phyloP scores from a whole-genome alignment of 257 asterid genomes.

The Solanum ahanhuiri region DNA sequence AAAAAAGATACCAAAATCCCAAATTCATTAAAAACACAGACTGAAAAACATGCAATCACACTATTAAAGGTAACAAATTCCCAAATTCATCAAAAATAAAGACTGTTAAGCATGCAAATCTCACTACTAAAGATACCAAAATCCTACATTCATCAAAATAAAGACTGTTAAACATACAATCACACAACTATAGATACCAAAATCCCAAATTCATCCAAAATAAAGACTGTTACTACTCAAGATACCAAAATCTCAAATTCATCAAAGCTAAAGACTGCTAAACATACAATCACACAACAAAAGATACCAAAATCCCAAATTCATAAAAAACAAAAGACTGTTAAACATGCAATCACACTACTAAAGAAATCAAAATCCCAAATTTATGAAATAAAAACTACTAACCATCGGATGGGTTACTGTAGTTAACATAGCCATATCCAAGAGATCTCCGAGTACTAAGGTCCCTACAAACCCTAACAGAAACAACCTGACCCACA shows the following conservation, averaged over 20 bases:
- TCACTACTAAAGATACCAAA: not conserved
- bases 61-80: not conserved
- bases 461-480: slow-evolving; percentile 76
- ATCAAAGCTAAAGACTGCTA: not conserved
- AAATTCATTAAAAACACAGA: not conserved
- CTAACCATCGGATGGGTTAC: slow-evolving; percentile 71
- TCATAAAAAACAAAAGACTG: not conserved
- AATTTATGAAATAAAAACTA: not conserved
- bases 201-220: not conserved
- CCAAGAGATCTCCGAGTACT: slow-evolving; percentile 75
- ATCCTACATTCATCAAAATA: not conserved
- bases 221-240: not conserved
- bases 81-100: not conserved
- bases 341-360: not conserved
- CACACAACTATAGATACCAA: not conserved
- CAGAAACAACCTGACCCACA: slow-evolving; percentile 81
- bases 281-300: not conserved
- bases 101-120: not conserved
- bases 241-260: not conserved
- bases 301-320: not conserved
- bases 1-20: not conserved
- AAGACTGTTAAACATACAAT: not conserved
- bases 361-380: not conserved
- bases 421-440: slow-evolving; percentile 79
- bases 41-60: not conserved